Percentiles rank a stretch among this genome's conserved stretches.
phyloP scores from a whole-genome alignment of 768 basidiomycete genomes.

The Strobilomyces dryophilus region DNA sequence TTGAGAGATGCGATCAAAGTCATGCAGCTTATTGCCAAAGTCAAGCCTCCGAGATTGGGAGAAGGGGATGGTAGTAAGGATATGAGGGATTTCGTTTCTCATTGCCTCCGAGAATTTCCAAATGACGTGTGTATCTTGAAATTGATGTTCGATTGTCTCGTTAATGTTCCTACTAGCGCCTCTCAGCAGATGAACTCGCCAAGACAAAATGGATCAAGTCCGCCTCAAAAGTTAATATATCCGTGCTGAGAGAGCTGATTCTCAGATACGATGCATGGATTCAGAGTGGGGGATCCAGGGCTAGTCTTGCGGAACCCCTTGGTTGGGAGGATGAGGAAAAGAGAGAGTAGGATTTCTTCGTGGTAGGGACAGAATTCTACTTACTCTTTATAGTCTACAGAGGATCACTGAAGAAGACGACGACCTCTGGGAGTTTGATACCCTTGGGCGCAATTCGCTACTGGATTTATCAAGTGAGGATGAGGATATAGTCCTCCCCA shows the following conservation, averaged over 20 bases:
- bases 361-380: not conserved
- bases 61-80: slow-evolving; percentile 81
- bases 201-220: slow-evolving; percentile 91
- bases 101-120: slow-evolving; percentile 79
- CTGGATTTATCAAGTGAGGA: slow-evolving; percentile 20
- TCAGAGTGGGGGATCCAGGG: slow-evolving; percentile 62
- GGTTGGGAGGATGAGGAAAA: slow-evolving; percentile 72
- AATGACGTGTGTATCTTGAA: slow-evolving; percentile 51
- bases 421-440: slow-evolving; percentile 76
- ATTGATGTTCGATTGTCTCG: not conserved
- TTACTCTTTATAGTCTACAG: slow-evolving; percentile 18
- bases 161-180: slow-evolving; percentile 49
- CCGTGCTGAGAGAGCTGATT: slow-evolving; percentile 76
- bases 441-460: slow-evolving; percentile 46
- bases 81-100: slow-evolving; percentile 83
- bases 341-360: slow-evolving; percentile 37
- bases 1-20: slow-evolving; percentile 78
- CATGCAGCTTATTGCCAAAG: slow-evolving; percentile 84
- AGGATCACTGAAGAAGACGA: slow-evolving; percentile 25
- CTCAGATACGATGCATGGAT: slow-evolving; percentile 72
- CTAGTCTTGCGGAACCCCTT: slow-evolving; percentile 69
- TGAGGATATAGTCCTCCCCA: slow-evolving; percentile 20
- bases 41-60: slow-evolving; percentile 73
- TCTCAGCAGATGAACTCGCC: slow-evolving; percentile 82
- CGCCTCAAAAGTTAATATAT: slow-evolving; percentile 59